Evolutionary conservation across 352 stramenopile genomes (phyloP).

Genomic region (Pythium sp.): DNA sequence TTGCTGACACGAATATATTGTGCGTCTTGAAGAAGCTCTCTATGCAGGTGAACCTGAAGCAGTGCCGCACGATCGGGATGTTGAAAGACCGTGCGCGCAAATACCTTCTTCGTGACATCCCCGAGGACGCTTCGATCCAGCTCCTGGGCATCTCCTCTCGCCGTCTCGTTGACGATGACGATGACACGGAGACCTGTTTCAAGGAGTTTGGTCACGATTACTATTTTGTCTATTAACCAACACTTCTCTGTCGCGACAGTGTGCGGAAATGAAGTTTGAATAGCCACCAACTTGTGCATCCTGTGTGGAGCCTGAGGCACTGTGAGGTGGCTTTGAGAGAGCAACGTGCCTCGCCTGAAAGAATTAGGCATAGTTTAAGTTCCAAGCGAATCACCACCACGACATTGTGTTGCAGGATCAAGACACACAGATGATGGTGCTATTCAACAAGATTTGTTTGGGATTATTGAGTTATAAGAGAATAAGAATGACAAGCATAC

Average conservation of each 20-base stretch:
- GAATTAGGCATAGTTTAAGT: not conserved
- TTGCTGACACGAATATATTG: not conserved
- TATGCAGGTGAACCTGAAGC: slow-evolving; percentile 8
- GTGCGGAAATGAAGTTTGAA: not conserved
- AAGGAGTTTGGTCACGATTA: slow-evolving; percentile 3
- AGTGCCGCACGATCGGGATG: slow-evolving; percentile 1
- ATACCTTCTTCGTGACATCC: not conserved
- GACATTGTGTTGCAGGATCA: not conserved
- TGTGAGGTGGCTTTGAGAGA: not conserved
- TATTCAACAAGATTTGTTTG: not conserved
- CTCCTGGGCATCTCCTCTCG: slow-evolving; percentile 10
- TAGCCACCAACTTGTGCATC: not conserved
- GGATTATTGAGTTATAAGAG: slow-evolving; percentile 3
- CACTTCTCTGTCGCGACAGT: not conserved
- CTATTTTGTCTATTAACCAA: slow-evolving; percentile 13
- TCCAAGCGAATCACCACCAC: not conserved
- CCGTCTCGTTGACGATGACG: slow-evolving; percentile 5
- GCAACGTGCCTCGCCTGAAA: not conserved
- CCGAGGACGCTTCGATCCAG: not conserved
- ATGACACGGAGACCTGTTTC: slow-evolving; percentile 9
- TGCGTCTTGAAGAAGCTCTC: not conserved
- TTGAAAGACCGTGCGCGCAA: slow-evolving; percentile 12
- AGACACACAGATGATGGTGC: not conserved
- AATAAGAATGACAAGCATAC: not conserved
- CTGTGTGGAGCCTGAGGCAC: not conserved